A percentile compares a stretch with the other conserved stretches of the same genome.
Evolutionary conservation across 202 grass and related monocot genomes (phyloP).

Genomic region (Eragrostis tef): DNA sequence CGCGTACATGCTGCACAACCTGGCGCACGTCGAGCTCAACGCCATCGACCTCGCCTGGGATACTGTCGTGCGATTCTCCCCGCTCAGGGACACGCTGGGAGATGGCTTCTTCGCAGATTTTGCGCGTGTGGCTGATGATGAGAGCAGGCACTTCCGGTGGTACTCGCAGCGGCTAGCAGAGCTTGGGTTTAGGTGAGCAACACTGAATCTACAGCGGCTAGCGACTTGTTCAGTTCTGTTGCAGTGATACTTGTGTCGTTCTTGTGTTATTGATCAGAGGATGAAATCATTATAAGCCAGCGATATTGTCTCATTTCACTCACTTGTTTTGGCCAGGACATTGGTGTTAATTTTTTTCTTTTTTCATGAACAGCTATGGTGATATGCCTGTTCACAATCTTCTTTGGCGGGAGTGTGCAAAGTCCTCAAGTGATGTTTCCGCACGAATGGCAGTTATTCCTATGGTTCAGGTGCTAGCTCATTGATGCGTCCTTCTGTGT

Average conservation of each 20-base stretch:
- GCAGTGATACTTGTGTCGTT: too few species aligned
- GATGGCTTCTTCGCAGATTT: slow-evolving; percentile 88
- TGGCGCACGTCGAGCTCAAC: slow-evolving; percentile 94
- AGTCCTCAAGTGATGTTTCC: slow-evolving; percentile 79
- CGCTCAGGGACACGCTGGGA: slow-evolving; percentile 59
- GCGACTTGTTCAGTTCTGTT: slow-evolving; percentile 10
- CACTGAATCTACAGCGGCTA: not conserved
- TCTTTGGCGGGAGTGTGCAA: slow-evolving; percentile 84
- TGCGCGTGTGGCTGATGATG: slow-evolving; percentile 82
- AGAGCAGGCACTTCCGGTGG: slow-evolving; percentile 91
- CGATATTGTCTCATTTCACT: not conserved
- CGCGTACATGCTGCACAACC: slow-evolving; percentile 91
- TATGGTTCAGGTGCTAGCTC: slow-evolving; percentile 71
- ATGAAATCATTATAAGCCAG: not conserved
- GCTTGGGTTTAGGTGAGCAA: slow-evolving; percentile 77
- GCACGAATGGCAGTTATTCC: slow-evolving; percentile 90
- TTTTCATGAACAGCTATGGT: slow-evolving; percentile 61
- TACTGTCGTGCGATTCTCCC: slow-evolving; percentile 83
- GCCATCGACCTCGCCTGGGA: slow-evolving; percentile 96
- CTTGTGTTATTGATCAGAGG: not conserved
- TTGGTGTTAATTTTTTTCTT: not conserved
- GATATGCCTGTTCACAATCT: slow-evolving; percentile 97
- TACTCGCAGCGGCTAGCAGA: slow-evolving; percentile 82
- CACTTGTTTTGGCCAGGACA: too few species aligned
- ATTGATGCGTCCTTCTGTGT: slow-evolving; percentile 3